Evolutionary conservation across 176 grass and related monocot species (phyloP), one percentile per base, ranked within the genome.

Genomic region (Microstegium vimineum): DNA sequence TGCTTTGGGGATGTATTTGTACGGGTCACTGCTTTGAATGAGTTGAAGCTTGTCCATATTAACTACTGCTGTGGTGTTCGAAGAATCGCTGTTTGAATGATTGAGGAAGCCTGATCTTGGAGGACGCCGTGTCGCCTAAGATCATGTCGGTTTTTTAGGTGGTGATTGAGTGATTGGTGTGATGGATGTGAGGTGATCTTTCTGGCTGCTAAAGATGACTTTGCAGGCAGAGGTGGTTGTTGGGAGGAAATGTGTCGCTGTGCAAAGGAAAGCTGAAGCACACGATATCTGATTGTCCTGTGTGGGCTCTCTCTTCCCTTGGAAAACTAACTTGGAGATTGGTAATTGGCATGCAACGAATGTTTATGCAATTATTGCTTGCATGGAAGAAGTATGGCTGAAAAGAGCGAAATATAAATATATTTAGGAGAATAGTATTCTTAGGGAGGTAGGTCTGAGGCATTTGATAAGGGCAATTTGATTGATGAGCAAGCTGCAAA

Each of bases 161-260:
- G 69, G 8, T 45, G 62, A n/a, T 67, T 32, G 72, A 35, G 3
- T 65, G 62, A 49, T 80, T 32, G 66, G 16, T 78, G 78, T n/a
- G 66, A 45, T 67, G 59, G 59, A 45, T 69, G 46, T 47, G 74
- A 67, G 54, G 69, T 18, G 69, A 18, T 22, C 16, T 64, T 86
- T 47, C n/a, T 77, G n/a, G n/a, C n/a, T n/a, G 16, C 71, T 83
- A 36, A 52, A 75, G 49, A 66, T 80, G 45, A 20, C 34, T 25
- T 75, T 86, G 46, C 27, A 22, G 61, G 60, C 73, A 27, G 70
- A 30, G 37, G 40, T 83, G 62, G 61, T 81, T 12, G 78, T 81
- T 81, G 77, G 74, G 46, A 46, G 77, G 47, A 68, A 75, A 69
- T 67, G 62, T 47, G 79, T 87, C 62, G 15, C 36, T 61, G 46